Conservation (phyloP, 164 flowering plant species). For the Platanus orientalis region DNA sequence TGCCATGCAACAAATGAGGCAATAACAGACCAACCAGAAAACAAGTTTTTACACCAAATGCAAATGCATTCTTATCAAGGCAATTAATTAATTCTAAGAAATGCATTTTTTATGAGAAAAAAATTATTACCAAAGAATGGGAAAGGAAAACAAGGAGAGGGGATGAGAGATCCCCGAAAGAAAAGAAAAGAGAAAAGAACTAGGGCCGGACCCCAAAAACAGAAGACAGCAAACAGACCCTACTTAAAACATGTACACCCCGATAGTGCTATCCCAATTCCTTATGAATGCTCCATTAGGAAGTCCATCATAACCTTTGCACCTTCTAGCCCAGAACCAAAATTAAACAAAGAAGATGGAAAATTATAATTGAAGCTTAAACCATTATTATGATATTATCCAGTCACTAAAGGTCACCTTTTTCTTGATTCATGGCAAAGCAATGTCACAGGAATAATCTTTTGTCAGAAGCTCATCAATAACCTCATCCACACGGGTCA, state of each 20-base stretch:
- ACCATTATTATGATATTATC: background rate
- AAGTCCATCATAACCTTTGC: too few relatives aligned
- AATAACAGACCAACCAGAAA: background rate
- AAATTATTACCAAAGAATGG: too few relatives aligned
- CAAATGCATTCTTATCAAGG: background rate
- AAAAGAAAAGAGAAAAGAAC: too few relatives aligned
- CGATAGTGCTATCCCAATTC: too few relatives aligned
- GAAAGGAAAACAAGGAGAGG: too few relatives aligned
- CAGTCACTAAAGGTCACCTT: constrained; percentile 39
- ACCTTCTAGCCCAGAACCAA: too few relatives aligned
- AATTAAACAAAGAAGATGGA: too few relatives aligned
- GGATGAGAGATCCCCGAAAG: too few relatives aligned
- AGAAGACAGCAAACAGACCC: too few relatives aligned
- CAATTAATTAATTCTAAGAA: background rate
- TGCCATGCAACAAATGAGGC: background rate
- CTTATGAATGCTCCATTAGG: too few relatives aligned
- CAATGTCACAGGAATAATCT: constrained; percentile 94
- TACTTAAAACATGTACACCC: too few relatives aligned
- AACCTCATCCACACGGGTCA: constrained; percentile 93
- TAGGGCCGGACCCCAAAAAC: too few relatives aligned
- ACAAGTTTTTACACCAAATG: background rate
- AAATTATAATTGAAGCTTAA: background rate
- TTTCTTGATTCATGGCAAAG: constrained; percentile 87
- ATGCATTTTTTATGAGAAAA: background rate
- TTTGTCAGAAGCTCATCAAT: constrained; percentile 87